These are phyloP conservation scores for Xylaria castorea DNA, from an alignment of 495 filamentous ascomycete genomes.

Conservation along the genomic window DNA sequence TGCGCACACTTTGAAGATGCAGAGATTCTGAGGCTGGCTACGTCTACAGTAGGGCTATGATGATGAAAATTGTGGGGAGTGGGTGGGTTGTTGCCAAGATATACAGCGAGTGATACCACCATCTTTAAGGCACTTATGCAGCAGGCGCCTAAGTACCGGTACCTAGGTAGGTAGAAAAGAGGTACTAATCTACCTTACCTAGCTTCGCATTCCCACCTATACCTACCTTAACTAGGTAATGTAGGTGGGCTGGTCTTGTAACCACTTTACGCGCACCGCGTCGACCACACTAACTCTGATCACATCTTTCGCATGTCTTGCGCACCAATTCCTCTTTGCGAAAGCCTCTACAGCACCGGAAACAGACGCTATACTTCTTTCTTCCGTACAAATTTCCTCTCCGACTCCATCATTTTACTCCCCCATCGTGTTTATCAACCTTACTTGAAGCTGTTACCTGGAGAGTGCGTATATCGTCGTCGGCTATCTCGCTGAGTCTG, in stretches of 20 bases:
- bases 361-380: neutral
- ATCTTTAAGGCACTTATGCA: too few relatives aligned
- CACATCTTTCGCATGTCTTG: conserved; percentile 15
- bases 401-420: neutral
- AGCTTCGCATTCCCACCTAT: neutral
- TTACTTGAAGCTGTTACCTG: neutral
- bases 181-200: neutral
- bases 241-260: neutral
- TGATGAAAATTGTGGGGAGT: conserved; percentile 2
- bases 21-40: conserved; percentile 13
- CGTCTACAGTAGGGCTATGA: neutral
- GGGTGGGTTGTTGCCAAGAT: neutral
- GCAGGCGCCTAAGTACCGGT: too few relatives aligned
- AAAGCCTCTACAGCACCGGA: neutral
- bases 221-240: neutral
- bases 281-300: conserved; percentile 23
- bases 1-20: conserved; percentile 14
- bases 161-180: too few relatives aligned
- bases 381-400: neutral
- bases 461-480: neutral
- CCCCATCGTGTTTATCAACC: neutral
- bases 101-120: neutral
- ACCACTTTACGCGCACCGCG: conserved; percentile 44
- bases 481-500: neutral
- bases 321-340: neutral